These are phyloP conservation scores for Zymoseptoria brevis DNA, from an alignment of 2,329 filamentous ascomycete genomes.

Conservation along the genomic window DNA sequence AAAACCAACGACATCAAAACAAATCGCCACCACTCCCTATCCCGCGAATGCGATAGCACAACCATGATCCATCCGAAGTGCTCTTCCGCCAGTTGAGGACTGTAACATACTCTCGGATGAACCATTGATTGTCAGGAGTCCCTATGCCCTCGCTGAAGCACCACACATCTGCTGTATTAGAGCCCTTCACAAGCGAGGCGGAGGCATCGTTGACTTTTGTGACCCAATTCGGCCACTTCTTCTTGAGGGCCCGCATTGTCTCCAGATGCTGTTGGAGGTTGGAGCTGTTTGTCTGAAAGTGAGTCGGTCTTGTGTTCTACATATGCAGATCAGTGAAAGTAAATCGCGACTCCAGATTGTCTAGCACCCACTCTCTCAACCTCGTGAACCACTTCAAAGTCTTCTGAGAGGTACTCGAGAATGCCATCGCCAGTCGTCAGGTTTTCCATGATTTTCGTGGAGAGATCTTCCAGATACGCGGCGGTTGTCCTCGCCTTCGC, in stretches of 20 bases:
- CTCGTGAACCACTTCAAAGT: background rate
- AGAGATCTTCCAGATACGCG: background rate
- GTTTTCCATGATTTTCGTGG: background rate
- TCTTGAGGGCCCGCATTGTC: background rate
- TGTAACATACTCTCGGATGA: background rate
- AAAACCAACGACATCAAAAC: background rate
- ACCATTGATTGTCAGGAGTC: background rate
- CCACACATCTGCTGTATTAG: background rate
- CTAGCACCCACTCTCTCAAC: background rate
- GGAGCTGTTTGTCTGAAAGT: background rate
- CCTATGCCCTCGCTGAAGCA: background rate
- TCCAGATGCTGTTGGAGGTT: background rate
- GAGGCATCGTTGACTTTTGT: background rate
- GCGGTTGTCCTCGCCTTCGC: background rate
- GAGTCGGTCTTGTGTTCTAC: background rate
- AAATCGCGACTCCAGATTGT: background rate
- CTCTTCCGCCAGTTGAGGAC: background rate
- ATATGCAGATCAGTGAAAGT: background rate
- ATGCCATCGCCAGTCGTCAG: background rate
- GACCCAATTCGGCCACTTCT: background rate
- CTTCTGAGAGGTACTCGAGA: background rate
- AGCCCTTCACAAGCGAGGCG: background rate
- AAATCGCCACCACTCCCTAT: background rate
- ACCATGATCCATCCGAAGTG: background rate
- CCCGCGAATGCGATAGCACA: background rate